phyloP scores from a whole-genome alignment of 1,284 basidiomycete genomes.

The Leccinum pseudoinsigne region DNA sequence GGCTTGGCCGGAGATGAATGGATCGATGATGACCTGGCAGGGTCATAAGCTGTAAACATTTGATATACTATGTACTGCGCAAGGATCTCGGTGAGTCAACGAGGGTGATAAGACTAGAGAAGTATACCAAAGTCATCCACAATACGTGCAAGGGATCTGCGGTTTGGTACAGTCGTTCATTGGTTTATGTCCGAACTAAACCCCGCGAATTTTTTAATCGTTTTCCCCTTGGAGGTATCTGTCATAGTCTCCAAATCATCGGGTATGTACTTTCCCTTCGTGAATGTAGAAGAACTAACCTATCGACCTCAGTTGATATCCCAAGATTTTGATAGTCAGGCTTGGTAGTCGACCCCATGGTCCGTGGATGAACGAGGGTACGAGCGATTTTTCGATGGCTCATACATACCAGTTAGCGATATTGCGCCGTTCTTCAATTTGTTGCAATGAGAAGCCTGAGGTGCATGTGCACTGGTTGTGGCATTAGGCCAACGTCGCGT shows the following conservation, averaged over 20 bases:
- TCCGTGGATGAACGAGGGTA: neutral
- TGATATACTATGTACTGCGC: neutral
- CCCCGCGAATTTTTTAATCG: neutral
- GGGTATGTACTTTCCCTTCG: neutral
- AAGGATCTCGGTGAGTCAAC: neutral
- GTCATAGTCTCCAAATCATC: neutral
- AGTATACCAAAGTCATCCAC: neutral
- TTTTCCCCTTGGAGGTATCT: neutral
- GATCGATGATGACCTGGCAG: neutral
- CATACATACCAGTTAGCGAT: too few species aligned
- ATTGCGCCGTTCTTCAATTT: too few species aligned
- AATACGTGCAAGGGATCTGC: neutral
- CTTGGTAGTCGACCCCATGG: too few species aligned
- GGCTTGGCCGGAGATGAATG: neutral
- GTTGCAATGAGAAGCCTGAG: too few species aligned
- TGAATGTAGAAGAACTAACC: neutral
- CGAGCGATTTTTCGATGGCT: too few species aligned
- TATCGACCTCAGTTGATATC: neutral
- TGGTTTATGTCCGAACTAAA: neutral
- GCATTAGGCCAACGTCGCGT: too few species aligned
- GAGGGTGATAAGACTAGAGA: neutral
- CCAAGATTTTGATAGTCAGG: neutral
- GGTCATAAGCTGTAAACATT: neutral
- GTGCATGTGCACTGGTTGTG: neutral
- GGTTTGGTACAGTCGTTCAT: neutral